A percentile compares a stretch with the other conserved stretches of the same genome.
phyloP scores from a whole-genome alignment of 2,329 filamentous ascomycete genomes.

The Penicillium sp. region DNA sequence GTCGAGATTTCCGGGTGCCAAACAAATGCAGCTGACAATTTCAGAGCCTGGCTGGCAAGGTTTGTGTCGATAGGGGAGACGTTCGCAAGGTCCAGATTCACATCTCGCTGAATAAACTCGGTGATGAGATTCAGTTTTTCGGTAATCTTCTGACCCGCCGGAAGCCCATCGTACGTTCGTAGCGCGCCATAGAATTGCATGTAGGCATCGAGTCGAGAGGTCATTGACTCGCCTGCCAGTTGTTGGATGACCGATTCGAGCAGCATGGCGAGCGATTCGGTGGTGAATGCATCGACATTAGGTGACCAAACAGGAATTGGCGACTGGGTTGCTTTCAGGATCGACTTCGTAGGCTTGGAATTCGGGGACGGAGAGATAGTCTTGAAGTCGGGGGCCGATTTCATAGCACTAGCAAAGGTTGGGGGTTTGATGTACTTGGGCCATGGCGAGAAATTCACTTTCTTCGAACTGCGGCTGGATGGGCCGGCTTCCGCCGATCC shows the following conservation, averaged over 20 bases:
- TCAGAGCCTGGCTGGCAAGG: conserved; percentile 74
- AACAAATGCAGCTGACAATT: conserved; percentile 73
- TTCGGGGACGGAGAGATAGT: conserved; percentile 51
- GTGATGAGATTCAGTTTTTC: conserved; percentile 75
- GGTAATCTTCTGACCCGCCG: conserved; percentile 69
- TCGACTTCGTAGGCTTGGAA: conserved; percentile 65
- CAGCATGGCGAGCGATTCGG: conserved; percentile 70
- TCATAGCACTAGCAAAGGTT: conserved; percentile 31
- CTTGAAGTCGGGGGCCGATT: conserved; percentile 46
- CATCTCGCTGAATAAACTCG: conserved; percentile 81
- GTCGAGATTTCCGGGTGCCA: conserved; percentile 70
- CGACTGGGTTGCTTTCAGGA: conserved; percentile 68
- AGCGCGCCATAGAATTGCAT: conserved; percentile 73
- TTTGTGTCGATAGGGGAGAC: conserved; percentile 61
- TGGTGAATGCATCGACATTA: conserved; percentile 48
- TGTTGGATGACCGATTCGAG: conserved; percentile 81
- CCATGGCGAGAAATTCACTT: conserved; percentile 63
- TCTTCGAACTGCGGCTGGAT: conserved; percentile 50
- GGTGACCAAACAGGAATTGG: conserved; percentile 44
- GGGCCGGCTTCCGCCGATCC: conserved; percentile 35
- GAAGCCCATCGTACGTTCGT: conserved; percentile 78
- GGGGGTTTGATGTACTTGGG: conserved; percentile 55
- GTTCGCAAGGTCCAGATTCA: conserved; percentile 62
- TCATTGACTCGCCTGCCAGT: conserved; percentile 70
- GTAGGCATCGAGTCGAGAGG: conserved; percentile 80